phyloP scores from a whole-genome alignment of 1,284 basidiomycete species.

The Trametes sp. region DNA sequence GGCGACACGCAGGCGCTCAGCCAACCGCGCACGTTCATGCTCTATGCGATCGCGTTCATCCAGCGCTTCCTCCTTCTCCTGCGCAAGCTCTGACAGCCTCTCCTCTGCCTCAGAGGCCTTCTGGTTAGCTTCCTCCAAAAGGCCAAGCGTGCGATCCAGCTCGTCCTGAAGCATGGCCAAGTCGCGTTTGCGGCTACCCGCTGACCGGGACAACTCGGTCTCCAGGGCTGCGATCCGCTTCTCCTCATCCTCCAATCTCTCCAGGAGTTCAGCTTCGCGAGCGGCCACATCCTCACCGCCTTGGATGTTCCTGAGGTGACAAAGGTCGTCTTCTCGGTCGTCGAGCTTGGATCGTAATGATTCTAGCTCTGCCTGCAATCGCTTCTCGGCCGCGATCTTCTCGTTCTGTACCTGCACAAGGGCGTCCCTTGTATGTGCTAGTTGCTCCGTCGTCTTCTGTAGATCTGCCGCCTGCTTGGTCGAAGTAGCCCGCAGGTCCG shows the following conservation, averaged over 20 bases:
- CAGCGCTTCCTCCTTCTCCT: conserved; percentile 57
- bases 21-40: conserved; percentile 38
- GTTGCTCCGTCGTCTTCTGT: conserved; percentile 51
- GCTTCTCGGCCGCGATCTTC: conserved; percentile 60
- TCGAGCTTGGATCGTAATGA: conserved; percentile 55
- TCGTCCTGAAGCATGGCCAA: conserved; percentile 32
- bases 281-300: conserved; percentile 32
- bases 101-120: conserved; percentile 46
- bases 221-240: conserved; percentile 27
- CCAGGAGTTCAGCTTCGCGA: conserved; percentile 31
- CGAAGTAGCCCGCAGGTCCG: conserved; percentile 51
- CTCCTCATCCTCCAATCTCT: conserved; percentile 37
- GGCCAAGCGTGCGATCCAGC: conserved; percentile 48
- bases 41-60: conserved; percentile 50
- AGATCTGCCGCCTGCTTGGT: conserved; percentile 55
- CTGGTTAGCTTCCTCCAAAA: conserved; percentile 52
- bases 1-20: conserved; percentile 39
- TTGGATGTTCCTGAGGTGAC: conserved; percentile 43
- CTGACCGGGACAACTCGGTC: conserved; percentile 37
- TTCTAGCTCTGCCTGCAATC: conserved; percentile 49
- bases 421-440: conserved; percentile 55
- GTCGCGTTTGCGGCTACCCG: conserved; percentile 30
- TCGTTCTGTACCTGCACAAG: conserved; percentile 65
- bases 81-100: conserved; percentile 46
- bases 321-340: conserved; percentile 65